These are phyloP conservation scores for Tylopilus orsonianus DNA, from an alignment of 1,284 basidiomycete species.

Conservation along the genomic window DNA sequence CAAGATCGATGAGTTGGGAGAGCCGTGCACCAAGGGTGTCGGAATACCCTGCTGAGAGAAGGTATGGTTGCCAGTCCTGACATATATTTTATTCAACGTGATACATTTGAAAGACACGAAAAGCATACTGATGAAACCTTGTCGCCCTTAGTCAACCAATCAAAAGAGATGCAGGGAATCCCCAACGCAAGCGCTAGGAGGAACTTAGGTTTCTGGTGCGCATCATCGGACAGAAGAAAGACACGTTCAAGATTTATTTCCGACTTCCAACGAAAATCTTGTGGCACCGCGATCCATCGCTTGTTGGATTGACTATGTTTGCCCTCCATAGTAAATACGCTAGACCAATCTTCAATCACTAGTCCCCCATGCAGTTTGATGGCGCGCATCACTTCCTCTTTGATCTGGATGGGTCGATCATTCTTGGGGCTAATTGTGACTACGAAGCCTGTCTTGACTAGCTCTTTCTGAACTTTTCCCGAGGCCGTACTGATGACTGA, in stretches of 20 bases:
- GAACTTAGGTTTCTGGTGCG: slow-evolving; percentile 73
- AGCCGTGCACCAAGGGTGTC: slow-evolving; percentile 48
- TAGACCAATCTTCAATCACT: slow-evolving; percentile 64
- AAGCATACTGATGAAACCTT: slow-evolving; percentile 29
- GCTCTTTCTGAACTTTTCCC: slow-evolving; percentile 35
- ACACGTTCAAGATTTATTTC: slow-evolving; percentile 50
- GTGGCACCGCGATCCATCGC: slow-evolving; percentile 50
- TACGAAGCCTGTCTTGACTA: slow-evolving; percentile 49
- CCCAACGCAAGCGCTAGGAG: slow-evolving; percentile 81
- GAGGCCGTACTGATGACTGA: slow-evolving; percentile 34
- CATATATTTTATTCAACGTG: slow-evolving; percentile 5
- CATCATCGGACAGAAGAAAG: slow-evolving; percentile 67
- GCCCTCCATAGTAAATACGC: slow-evolving; percentile 64
- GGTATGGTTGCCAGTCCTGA: slow-evolving; percentile 61
- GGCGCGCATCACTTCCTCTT: slow-evolving; percentile 41
- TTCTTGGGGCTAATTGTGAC: slow-evolving; percentile 46
- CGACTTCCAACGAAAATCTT: slow-evolving; percentile 47
- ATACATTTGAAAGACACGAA: not conserved
- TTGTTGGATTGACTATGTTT: slow-evolving; percentile 41
- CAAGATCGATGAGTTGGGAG: slow-evolving; percentile 70
- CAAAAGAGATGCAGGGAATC: slow-evolving; percentile 74
- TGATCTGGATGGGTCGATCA: slow-evolving; percentile 25
- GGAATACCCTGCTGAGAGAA: slow-evolving; percentile 70
- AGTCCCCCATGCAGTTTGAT: slow-evolving; percentile 60
- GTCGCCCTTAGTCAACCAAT: slow-evolving; percentile 53